Conservation (phyloP, 2,329 filamentous ascomycete genomes). For the Sclerotinia spermophila region DNA sequence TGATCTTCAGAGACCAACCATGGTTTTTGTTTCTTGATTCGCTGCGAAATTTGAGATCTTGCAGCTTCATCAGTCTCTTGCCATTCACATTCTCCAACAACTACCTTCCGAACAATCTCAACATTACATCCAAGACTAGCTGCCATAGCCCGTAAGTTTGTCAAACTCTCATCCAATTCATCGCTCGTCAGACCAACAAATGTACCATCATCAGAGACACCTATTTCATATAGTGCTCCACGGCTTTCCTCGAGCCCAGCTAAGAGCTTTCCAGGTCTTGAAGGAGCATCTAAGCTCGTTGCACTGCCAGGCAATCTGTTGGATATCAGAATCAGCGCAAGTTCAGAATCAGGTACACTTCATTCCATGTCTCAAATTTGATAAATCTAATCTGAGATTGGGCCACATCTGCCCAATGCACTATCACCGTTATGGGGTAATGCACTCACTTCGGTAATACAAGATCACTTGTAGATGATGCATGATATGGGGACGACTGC, state of each 20-base stretch:
- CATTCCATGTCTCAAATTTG: neutral
- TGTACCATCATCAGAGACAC: slow-evolving; percentile 89
- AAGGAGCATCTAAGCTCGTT: slow-evolving; percentile 45
- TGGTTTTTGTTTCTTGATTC: slow-evolving; percentile 25
- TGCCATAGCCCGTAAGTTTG: slow-evolving; percentile 84
- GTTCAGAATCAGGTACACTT: neutral
- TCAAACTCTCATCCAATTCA: slow-evolving; percentile 87
- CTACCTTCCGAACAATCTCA: slow-evolving; percentile 74
- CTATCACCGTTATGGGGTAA: neutral
- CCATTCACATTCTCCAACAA: slow-evolving; percentile 83
- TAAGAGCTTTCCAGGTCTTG: slow-evolving; percentile 55
- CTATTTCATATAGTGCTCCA: slow-evolving; percentile 93
- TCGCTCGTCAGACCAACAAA: slow-evolving; percentile 84
- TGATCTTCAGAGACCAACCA: slow-evolving; percentile 1
- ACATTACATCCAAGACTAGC: slow-evolving; percentile 85
- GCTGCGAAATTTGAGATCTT: slow-evolving; percentile 20
- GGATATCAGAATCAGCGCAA: neutral
- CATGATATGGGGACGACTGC: slow-evolving; percentile 89
- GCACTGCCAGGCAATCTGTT: slow-evolving; percentile 58
- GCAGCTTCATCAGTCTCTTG: slow-evolving; percentile 23
- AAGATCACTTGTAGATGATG: slow-evolving; percentile 70
- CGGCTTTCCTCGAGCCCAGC: slow-evolving; percentile 88
- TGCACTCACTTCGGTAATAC: slow-evolving; percentile 58
- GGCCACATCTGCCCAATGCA: neutral
- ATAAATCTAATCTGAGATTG: neutral